Evolutionary conservation across 2,329 filamentous ascomycete genomes (phyloP).

Genomic region (Beauveria australis): DNA sequence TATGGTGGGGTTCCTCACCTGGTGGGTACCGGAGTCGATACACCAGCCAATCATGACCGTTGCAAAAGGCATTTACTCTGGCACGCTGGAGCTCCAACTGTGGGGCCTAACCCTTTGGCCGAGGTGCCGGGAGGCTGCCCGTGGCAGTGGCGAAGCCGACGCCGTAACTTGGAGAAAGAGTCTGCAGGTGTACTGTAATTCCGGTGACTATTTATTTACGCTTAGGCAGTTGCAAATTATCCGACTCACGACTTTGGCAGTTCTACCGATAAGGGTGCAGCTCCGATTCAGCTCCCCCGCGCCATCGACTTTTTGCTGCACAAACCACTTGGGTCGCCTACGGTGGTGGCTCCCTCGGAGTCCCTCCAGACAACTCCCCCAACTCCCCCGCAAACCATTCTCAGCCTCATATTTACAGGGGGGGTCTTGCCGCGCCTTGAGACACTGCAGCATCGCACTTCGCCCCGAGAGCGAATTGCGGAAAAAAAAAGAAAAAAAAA

Average conservation of each 20-base stretch:
- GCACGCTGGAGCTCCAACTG: not conserved
- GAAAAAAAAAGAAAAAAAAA: not conserved
- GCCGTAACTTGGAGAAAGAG: not conserved
- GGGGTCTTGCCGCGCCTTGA: not conserved
- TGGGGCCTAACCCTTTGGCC: constrained; percentile 2
- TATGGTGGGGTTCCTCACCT: not conserved
- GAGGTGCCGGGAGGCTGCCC: constrained; percentile 1
- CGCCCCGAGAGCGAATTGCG: not conserved
- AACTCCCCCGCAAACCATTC: constrained; percentile 1
- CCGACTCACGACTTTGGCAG: no score
- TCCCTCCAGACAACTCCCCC: not conserved
- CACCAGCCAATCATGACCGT: not conserved
- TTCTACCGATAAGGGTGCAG: no score
- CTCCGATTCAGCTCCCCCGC: not conserved
- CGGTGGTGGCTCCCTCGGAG: not conserved
- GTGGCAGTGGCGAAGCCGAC: not conserved
- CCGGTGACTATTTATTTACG: not conserved
- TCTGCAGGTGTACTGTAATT: no score
- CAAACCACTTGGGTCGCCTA: not conserved
- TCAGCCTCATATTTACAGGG: constrained; percentile 5
- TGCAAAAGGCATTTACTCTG: not conserved
- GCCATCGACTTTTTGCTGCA: not conserved
- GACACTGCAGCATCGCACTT: not conserved
- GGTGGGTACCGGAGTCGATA: not conserved
- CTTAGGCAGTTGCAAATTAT: not conserved